Evolutionary conservation across 129 eudicot species (phyloP).

Genomic region (Flaveria robusta): DNA sequence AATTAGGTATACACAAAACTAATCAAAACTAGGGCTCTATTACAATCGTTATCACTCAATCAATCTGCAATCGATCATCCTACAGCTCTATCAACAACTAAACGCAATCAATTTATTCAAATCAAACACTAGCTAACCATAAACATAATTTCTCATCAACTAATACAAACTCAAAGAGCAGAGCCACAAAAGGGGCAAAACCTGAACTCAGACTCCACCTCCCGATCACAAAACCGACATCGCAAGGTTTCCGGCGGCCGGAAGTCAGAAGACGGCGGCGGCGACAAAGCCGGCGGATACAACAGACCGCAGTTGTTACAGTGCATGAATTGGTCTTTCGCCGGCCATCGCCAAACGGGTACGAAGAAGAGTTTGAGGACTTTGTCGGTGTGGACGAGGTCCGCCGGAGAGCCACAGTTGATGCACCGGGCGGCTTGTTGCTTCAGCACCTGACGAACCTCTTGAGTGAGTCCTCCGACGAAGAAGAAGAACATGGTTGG

Average conservation of each 20-base stretch:
- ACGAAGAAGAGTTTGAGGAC: conserved; percentile 73
- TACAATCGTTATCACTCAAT: background rate
- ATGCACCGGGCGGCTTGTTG: conserved; percentile 63
- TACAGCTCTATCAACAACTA: background rate
- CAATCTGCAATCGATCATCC: background rate
- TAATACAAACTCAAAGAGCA: conserved; percentile 40
- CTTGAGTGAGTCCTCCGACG: conserved; percentile 70
- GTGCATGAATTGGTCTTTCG: conserved; percentile 61
- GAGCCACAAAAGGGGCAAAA: conserved; percentile 87
- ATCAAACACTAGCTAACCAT: background rate
- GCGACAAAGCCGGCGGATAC: conserved; percentile 59
- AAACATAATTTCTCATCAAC: background rate
- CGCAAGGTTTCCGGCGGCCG: conserved; percentile 36
- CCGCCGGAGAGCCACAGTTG: conserved; percentile 66
- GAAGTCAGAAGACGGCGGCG: conserved; percentile 24
- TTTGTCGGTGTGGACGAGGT: conserved; percentile 70
- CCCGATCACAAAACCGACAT: conserved; percentile 56
- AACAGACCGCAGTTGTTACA: conserved; percentile 67
- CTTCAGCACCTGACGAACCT: conserved; percentile 69
- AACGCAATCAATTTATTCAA: conserved; percentile 10
- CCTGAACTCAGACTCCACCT: conserved; percentile 49
- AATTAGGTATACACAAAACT: background rate
- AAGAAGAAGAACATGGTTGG: conserved; percentile 82
- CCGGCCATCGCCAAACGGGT: conserved; percentile 82
- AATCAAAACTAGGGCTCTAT: conserved; percentile 1